phyloP scores from a whole-genome alignment of 495 filamentous ascomycete species.

The Penicillium dipodomyicola region DNA sequence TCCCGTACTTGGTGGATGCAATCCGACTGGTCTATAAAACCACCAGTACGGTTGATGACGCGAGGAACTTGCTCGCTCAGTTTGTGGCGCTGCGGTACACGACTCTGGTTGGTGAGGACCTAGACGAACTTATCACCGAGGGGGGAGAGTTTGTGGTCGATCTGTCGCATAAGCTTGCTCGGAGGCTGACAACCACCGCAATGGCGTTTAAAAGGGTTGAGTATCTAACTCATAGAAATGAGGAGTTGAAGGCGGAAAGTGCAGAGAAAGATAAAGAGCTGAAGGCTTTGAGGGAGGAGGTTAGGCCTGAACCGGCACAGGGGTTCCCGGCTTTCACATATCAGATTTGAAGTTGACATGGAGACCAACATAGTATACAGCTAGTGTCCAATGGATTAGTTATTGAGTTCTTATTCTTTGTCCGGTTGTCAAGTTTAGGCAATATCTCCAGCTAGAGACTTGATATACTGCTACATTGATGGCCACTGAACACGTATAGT shows the following conservation, averaged over 20 bases:
- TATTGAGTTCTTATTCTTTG: background rate
- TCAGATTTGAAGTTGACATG: background rate
- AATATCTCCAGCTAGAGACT: background rate
- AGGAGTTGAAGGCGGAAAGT: background rate
- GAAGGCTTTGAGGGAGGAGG: conserved; percentile 2
- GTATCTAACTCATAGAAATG: background rate
- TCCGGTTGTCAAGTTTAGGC: background rate
- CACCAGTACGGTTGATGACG: background rate
- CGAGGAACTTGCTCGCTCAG: conserved; percentile 7
- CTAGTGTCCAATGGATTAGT: background rate
- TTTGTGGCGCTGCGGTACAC: conserved; percentile 10
- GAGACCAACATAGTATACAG: background rate
- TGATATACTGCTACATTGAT: no score
- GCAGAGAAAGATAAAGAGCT: background rate
- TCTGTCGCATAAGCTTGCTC: conserved; percentile 8
- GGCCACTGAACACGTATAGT: no score
- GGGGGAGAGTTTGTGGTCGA: conserved; percentile 14
- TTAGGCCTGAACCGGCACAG: background rate
- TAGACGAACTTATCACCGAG: conserved; percentile 6
- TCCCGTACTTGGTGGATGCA: conserved; percentile 5
- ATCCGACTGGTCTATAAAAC: conserved; percentile 9
- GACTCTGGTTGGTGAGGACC: background rate
- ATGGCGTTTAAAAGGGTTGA: background rate
- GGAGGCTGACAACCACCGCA: background rate
- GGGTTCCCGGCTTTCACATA: background rate